Conservation (phyloP, 2,329 filamentous ascomycete genomes). For the Nemania bipapillata region DNA sequence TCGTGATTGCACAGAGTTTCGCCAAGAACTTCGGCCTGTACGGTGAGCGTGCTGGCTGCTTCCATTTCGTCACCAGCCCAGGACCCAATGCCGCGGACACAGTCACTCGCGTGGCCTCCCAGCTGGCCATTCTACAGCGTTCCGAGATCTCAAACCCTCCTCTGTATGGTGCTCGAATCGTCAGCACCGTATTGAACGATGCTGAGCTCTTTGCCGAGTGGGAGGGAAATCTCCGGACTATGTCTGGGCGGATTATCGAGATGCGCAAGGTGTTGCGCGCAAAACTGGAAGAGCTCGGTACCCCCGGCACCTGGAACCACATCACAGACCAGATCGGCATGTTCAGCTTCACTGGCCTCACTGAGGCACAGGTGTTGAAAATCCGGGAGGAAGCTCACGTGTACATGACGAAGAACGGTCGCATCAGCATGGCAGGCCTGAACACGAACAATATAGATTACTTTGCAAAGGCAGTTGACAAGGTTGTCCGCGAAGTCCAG, state of each 20-base stretch:
- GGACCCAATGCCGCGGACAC: conserved; percentile 72
- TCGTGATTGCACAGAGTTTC: conserved; percentile 90
- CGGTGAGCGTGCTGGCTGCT: conserved; percentile 93
- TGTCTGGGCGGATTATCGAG: conserved; percentile 92
- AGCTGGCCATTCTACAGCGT: conserved; percentile 92
- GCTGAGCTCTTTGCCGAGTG: conserved; percentile 83
- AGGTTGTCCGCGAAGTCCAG: conserved; percentile 72
- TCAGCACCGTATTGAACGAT: conserved; percentile 85
- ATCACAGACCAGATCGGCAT: conserved; percentile 99
- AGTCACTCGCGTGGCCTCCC: conserved; percentile 76
- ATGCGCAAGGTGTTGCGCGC: conserved; percentile 84
- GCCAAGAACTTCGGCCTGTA: conserved; percentile 99
- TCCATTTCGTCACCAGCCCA: conserved; percentile 88
- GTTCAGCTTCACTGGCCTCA: conserved; percentile 93
- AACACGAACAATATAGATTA: conserved; percentile 94
- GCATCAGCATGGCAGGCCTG: conserved; percentile 97
- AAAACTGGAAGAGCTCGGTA: conserved; percentile 84
- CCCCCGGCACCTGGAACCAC: conserved; percentile 93
- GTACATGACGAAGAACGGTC: conserved; percentile 97
- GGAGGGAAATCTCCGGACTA: conserved; percentile 89
- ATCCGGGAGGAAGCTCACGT: conserved; percentile 77
- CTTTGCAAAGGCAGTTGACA: conserved; percentile 88
- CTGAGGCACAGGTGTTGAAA: conserved; percentile 76
- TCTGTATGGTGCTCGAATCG: conserved; percentile 91
- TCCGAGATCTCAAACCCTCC: conserved; percentile 98